Conservation (phyloP, 2,329 filamentous ascomycete species). For the Hirsutella thompsonii region DNA sequence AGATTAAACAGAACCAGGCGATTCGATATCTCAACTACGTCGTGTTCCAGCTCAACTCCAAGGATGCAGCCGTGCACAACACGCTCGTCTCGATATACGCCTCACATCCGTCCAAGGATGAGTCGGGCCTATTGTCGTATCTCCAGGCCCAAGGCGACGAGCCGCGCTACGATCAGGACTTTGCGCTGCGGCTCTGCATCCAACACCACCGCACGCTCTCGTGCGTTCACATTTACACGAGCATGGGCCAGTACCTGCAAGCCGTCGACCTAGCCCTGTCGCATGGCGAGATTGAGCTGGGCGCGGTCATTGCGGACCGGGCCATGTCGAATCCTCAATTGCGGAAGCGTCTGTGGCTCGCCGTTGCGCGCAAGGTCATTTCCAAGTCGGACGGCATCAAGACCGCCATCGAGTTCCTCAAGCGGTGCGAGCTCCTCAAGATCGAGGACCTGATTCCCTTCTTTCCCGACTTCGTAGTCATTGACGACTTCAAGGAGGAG, state of each 20-base stretch:
- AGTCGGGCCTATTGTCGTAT: conserved; percentile 76
- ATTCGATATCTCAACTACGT: conserved; percentile 87
- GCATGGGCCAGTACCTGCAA: conserved; percentile 88
- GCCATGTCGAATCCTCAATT: conserved; percentile 66
- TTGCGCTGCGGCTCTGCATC: conserved; percentile 89
- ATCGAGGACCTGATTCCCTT: conserved; percentile 98
- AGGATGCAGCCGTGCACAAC: conserved; percentile 85
- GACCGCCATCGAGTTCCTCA: conserved; percentile 83
- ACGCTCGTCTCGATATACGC: conserved; percentile 94
- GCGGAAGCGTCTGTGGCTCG: conserved; percentile 90
- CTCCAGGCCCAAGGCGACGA: conserved; percentile 82
- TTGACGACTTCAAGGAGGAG: conserved; percentile 98
- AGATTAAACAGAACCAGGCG: conserved; percentile 72
- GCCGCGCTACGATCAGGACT: conserved; percentile 85
- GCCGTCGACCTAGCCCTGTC: conserved; percentile 87
- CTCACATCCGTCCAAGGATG: conserved; percentile 69
- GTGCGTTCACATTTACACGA: conserved; percentile 93
- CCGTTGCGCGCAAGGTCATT: conserved; percentile 90
- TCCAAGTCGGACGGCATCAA: conserved; percentile 78
- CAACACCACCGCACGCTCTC: conserved; percentile 86
- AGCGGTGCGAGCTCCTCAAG: conserved; percentile 77
- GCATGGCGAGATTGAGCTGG: conserved; percentile 80
- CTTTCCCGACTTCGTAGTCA: conserved; percentile 96
- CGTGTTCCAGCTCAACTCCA: conserved; percentile 72
- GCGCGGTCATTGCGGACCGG: conserved; percentile 76